phyloP scores from a whole-genome alignment of 768 basidiomycete species.

The Naganishia randhawae region DNA sequence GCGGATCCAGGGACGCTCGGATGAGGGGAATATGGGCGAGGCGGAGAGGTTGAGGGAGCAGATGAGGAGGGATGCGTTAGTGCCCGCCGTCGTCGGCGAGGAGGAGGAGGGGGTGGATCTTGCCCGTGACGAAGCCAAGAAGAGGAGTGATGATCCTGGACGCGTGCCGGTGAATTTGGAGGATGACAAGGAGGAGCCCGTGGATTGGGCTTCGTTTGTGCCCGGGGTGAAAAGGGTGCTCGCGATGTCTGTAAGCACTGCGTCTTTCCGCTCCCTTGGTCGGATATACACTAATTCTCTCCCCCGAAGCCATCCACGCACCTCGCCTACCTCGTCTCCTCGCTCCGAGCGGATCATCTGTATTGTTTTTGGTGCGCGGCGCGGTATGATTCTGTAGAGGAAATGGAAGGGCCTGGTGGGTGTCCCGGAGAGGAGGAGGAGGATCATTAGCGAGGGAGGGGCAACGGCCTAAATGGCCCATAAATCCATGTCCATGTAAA shows the following conservation, averaged over 20 bases:
- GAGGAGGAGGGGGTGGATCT: conserved; percentile 26
- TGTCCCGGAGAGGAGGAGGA: conserved; percentile 50
- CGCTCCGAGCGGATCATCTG: conserved; percentile 44
- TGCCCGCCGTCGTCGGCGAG: conserved; percentile 26
- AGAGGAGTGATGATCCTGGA: background rate
- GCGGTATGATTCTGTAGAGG: conserved; percentile 41
- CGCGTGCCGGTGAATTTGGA: background rate
- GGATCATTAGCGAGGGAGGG: conserved; percentile 48
- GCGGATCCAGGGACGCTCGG: background rate
- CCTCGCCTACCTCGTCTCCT: conserved; percentile 40
- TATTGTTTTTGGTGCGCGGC: conserved; percentile 49
- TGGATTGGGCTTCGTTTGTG: conserved; percentile 40
- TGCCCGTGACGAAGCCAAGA: background rate
- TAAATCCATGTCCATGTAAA: too few species aligned
- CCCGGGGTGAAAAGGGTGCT: conserved; percentile 44
- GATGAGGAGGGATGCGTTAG: conserved; percentile 45
- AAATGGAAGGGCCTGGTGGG: conserved; percentile 48
- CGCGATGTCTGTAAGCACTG: conserved; percentile 44
- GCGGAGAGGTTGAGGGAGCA: conserved; percentile 45
- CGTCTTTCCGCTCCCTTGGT: background rate
- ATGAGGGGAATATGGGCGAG: conserved; percentile 34
- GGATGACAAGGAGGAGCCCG: background rate
- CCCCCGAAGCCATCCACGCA: conserved; percentile 36
- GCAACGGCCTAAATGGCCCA: too few species aligned
- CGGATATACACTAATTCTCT: background rate